phyloP scores from a whole-genome alignment of 148 eudicot genomes.

The Chenopodium suecicum region DNA sequence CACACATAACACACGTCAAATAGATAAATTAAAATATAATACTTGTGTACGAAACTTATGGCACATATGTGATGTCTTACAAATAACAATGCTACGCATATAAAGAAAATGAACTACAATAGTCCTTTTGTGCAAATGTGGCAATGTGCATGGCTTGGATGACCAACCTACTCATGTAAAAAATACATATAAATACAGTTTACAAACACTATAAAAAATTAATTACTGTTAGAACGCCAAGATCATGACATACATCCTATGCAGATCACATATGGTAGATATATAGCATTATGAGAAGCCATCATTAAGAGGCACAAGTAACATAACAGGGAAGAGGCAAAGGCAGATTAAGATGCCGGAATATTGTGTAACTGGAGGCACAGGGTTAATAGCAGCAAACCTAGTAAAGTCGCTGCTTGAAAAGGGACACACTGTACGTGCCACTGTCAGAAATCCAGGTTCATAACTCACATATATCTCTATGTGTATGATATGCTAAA shows the following conservation, averaged over 20 bases:
- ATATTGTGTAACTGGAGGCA: slow-evolving; percentile 92
- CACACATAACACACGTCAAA: no score
- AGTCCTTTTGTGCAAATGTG: neutral
- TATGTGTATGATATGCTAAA: neutral
- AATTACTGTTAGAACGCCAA: slow-evolving; percentile 17
- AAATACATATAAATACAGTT: neutral
- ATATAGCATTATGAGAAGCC: slow-evolving; percentile 6
- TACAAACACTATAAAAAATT: neutral
- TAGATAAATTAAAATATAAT: no score
- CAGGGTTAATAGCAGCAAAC: slow-evolving; percentile 85
- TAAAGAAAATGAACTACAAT: neutral
- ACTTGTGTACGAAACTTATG: no score
- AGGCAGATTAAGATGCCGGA: slow-evolving; percentile 51
- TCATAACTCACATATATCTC: neutral
- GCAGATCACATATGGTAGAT: neutral
- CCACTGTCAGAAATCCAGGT: slow-evolving; percentile 94
- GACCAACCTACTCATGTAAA: slow-evolving; percentile 31
- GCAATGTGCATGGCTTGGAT: slow-evolving; percentile 10
- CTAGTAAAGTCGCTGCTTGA: slow-evolving; percentile 64
- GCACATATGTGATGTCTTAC: neutral
- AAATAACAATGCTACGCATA: neutral
- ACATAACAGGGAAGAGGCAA: neutral
- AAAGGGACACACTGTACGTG: slow-evolving; percentile 64
- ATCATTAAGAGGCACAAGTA: neutral
- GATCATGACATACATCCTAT: slow-evolving; percentile 23